These are phyloP conservation scores for Aspergillus ochraceus DNA, from an alignment of 2,329 filamentous ascomycete genomes.

Conservation along the genomic window DNA sequence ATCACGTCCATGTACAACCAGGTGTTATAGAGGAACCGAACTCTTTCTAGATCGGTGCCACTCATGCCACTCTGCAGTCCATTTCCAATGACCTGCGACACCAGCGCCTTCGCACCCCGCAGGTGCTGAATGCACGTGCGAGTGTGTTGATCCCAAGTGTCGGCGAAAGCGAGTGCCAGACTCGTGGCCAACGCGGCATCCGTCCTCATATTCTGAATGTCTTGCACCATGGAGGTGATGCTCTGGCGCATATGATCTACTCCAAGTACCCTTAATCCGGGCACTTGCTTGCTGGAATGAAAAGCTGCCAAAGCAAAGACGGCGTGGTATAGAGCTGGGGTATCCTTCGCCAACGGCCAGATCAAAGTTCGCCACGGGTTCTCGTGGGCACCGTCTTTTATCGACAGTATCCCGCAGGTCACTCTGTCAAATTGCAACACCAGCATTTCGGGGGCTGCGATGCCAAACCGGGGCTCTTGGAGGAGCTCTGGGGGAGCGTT, in stretches of 20 bases:
- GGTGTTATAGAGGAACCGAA: conserved; percentile 69
- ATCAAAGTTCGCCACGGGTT: conserved; percentile 71
- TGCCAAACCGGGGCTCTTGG: conserved; percentile 49
- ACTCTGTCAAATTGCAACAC: conserved; percentile 63
- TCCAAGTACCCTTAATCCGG: conserved; percentile 60
- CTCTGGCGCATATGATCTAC: conserved; percentile 69
- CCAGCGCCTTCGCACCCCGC: conserved; percentile 64
- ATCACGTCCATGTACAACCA: conserved; percentile 76
- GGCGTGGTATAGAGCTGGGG: conserved; percentile 66
- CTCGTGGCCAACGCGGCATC: conserved; percentile 71
- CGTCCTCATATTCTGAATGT: conserved; percentile 63
- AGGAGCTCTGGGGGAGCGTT: conserved; percentile 34
- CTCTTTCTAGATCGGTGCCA: conserved; percentile 53
- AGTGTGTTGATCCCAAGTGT: conserved; percentile 70
- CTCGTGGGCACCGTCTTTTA: conserved; percentile 68
- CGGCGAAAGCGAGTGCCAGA: conserved; percentile 66
- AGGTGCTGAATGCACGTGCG: conserved; percentile 69
- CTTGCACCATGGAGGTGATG: conserved; percentile 58
- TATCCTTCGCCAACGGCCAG: conserved; percentile 67
- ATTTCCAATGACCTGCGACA: conserved; percentile 58
- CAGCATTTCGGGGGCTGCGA: conserved; percentile 60
- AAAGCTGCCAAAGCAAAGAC: conserved; percentile 69
- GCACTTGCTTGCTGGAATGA: conserved; percentile 61
- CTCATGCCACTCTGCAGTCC: conserved; percentile 34
- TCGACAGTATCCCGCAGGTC: conserved; percentile 69